A percentile compares a stretch with the other conserved stretches of the same genome.
Conservation (phyloP, 2,329 filamentous ascomycete genomes). For the Xylaria sp. region DNA sequence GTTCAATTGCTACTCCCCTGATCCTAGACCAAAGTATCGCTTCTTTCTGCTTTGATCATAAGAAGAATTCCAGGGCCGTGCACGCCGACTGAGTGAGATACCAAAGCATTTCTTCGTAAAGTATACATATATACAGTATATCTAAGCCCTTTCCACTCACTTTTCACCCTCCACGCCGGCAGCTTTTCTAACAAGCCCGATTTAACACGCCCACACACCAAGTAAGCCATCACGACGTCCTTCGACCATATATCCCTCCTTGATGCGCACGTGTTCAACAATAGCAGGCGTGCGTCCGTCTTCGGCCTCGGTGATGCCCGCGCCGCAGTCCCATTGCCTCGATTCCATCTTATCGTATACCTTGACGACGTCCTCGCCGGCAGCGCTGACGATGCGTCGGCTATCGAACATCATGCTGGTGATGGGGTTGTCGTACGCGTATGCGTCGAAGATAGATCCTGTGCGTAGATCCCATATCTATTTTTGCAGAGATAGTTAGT, state of each 20-base stretch:
- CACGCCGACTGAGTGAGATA: not conserved
- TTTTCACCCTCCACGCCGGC: too few species aligned
- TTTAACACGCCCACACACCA: constrained; percentile 72
- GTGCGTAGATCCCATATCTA: constrained; percentile 99
- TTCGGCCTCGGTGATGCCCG: constrained; percentile 74
- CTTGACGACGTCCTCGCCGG: constrained; percentile 92
- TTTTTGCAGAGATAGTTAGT: not conserved
- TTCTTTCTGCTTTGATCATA: not conserved
- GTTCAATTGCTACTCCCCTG: not conserved
- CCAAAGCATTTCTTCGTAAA: not conserved
- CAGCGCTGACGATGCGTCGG: constrained; percentile 86
- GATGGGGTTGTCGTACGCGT: constrained; percentile 89
- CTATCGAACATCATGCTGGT: constrained; percentile 98
- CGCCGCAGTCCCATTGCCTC: constrained; percentile 94
- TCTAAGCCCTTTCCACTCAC: not conserved
- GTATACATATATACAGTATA: constrained; percentile 6
- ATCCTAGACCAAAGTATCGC: not conserved
- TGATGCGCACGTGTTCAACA: constrained; percentile 86
- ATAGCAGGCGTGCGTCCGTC: constrained; percentile 68
- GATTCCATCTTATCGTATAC: constrained; percentile 98
- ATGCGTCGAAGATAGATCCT: constrained; percentile 93
- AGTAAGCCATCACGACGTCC: constrained; percentile 86
- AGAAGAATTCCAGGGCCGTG: not conserved
- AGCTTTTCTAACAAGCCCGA: too few species aligned
- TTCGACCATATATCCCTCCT: constrained; percentile 93